Base-by-base conservation (phyloP, 345 rosid genomes). In the Sisymbrium irio region DNA sequence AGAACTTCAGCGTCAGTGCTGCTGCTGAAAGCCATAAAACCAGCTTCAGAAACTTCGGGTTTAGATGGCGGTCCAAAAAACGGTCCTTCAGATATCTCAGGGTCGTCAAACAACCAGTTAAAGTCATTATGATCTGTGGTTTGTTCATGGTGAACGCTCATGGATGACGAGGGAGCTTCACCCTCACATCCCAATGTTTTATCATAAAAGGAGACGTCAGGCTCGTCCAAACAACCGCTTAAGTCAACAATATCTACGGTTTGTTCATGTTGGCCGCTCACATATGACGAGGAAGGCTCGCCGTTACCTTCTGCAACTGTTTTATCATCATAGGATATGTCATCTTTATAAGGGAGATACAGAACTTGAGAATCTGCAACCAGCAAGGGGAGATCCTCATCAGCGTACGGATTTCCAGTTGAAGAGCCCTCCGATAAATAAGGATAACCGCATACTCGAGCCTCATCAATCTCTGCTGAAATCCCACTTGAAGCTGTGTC, bases 1-100 rank as follows among this genome's bases (percentile, higher is more conserved):
- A 95, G 92, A 75, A 92, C 93, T 64, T 84, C 92, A 11, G 93
- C 91, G 77, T 92, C 99, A 69, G 80, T 73, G 59, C 28, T 54
- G 20, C 37, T 28, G 19, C 18, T 53, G 36, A 88, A 78, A 59
- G 79, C 79, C 25, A 22, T 22, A 22, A 22, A 22, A 22, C 25
- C 25, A 22, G 25, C 25, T 22, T 22, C 25, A 22, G 25, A 22
- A 22, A 22, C 25, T 22, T 22, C 25, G 25, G 25, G 2, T 22
- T 22, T 22, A 22, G 25, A 22, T 22, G 25, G 25, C 25, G 25
- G 25, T 22, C 3, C 25, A 22, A 22, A 22, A 22, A 1, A 22
- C 3, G 25, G 25, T 22, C 25, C 25, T 22, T 22, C 25, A 22
- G 25, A 22, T 22, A 22, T 22, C 25, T 22, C 25, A 22, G 25